phyloP scores from a whole-genome alignment of 768 basidiomycete species.

The Trametes meyenii region DNA sequence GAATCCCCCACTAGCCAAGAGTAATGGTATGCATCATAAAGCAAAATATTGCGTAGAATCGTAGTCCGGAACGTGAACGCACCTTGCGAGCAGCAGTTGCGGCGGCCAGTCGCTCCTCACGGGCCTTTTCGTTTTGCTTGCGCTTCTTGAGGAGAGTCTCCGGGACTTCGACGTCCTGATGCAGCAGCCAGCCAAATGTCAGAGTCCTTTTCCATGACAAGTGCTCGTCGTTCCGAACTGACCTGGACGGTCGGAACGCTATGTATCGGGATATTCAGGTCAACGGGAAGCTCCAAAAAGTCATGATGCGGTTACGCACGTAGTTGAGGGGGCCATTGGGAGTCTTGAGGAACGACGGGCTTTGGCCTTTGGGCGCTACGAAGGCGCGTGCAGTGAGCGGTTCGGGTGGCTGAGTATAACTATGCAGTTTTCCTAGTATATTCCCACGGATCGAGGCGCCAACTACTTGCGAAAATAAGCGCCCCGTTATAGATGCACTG shows the following conservation, averaged over 20 bases:
- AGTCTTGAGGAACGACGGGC: slow-evolving; percentile 41
- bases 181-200: slow-evolving; percentile 6
- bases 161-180: slow-evolving; percentile 91
- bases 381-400: slow-evolving; percentile 24
- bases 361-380: slow-evolving; percentile 28
- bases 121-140: slow-evolving; percentile 95
- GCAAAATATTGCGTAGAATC: slow-evolving; percentile 20
- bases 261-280: slow-evolving; percentile 2
- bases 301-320: slow-evolving; percentile 41
- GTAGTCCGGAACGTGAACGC: slow-evolving; percentile 33
- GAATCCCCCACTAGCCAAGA: slow-evolving; percentile 71
- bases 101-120: slow-evolving; percentile 89
- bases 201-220: not conserved
- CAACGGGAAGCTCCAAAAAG: slow-evolving; percentile 6
- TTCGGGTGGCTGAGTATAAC: slow-evolving; percentile 40
- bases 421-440: slow-evolving; percentile 28
- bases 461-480: too few species aligned
- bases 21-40: slow-evolving; percentile 82
- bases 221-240: slow-evolving; percentile 26
- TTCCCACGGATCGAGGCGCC: slow-evolving; percentile 26
- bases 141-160: slow-evolving; percentile 99
- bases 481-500: not conserved
- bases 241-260: slow-evolving; percentile 55
- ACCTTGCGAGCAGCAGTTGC: slow-evolving; percentile 90
- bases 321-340: slow-evolving; percentile 54